phyloP scores from a whole-genome alignment of 2,329 filamentous ascomycete genomes.

The Diaporthe citrichinensis region DNA sequence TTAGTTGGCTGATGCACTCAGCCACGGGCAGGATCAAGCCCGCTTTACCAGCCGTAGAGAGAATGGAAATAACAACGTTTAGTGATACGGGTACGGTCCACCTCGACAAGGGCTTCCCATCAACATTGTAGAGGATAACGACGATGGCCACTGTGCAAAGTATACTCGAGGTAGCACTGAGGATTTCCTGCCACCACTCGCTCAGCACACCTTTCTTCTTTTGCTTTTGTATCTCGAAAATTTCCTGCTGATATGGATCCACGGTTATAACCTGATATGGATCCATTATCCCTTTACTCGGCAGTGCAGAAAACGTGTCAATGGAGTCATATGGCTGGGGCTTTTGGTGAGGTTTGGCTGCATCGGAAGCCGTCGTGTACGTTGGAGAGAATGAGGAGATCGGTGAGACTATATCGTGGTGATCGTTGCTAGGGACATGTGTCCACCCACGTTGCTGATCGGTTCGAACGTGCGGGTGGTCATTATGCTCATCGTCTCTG shows the following conservation, averaged over 20 bases:
- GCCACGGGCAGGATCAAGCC: background rate
- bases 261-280: background rate
- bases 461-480: background rate
- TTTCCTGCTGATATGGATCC: background rate
- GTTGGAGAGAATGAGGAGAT: background rate
- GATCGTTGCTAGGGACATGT: background rate
- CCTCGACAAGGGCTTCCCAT: background rate
- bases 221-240: background rate
- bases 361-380: background rate
- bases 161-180: background rate
- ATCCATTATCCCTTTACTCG: background rate
- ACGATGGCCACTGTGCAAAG: slow-evolving; percentile 4
- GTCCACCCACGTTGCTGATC: background rate
- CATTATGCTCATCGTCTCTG: background rate
- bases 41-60: background rate
- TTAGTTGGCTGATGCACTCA: background rate
- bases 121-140: background rate
- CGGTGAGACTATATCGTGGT: background rate
- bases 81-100: background rate
- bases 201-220: background rate
- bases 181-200: background rate
- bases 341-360: background rate
- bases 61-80: background rate
- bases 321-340: background rate
- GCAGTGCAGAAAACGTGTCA: background rate